A percentile compares a stretch with the other conserved stretches of the same genome.
Conservation (phyloP, 495 filamentous ascomycete genomes). For the Aspergillus nanangensis region DNA sequence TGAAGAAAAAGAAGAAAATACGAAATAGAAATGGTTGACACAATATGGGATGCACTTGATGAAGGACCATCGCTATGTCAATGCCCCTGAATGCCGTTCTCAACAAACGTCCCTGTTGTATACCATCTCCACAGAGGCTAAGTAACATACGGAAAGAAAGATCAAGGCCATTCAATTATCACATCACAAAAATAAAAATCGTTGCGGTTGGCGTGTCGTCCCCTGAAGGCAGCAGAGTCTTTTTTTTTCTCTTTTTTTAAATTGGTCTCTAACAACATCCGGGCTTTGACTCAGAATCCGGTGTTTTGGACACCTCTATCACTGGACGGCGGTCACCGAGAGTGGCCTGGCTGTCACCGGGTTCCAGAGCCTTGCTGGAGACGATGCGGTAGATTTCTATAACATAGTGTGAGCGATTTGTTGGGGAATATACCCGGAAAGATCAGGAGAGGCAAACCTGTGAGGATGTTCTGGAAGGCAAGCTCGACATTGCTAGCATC, state of each 20-base stretch:
- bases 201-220: conserved; percentile 32
- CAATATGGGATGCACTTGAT: conserved; percentile 17
- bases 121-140: conserved; percentile 35
- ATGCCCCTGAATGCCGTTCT: conserved; percentile 23
- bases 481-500: conserved; percentile 99
- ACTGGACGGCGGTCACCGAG: conserved; percentile 66
- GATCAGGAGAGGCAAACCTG: conserved; percentile 53
- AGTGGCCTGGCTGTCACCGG: conserved; percentile 71
- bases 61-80: conserved; percentile 20
- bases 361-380: conserved; percentile 92
- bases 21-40: conserved; percentile 12
- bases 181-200: conserved; percentile 40
- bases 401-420: neutral
- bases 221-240: conserved; percentile 7
- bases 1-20: conserved; percentile 10
- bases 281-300: conserved; percentile 71
- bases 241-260: neutral
- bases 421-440: conserved; percentile 1
- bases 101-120: conserved; percentile 36
- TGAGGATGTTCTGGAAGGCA: conserved; percentile 98
- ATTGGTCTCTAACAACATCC: conserved; percentile 72
- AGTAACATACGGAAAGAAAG: conserved; percentile 39
- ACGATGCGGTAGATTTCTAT: conserved; percentile 99
- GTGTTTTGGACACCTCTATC: conserved; percentile 77
- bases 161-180: conserved; percentile 39